phyloP scores from a whole-genome alignment of 1,284 basidiomycete species.

The Ceraceosorus bombacis region DNA sequence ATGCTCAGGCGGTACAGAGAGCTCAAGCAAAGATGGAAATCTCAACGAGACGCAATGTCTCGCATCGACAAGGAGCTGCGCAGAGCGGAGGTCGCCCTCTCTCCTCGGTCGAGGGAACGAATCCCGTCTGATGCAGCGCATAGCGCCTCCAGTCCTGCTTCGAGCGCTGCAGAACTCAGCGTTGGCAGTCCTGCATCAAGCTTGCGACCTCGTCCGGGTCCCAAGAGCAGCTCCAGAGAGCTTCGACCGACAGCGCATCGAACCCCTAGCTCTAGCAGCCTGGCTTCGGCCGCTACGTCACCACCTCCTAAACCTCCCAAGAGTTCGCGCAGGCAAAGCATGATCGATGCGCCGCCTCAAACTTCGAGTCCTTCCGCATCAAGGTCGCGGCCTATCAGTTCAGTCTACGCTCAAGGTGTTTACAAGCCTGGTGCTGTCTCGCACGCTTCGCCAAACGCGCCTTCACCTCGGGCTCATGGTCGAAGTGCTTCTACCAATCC shows the following conservation, averaged over 20 bases:
- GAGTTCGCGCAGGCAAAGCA: slow-evolving; percentile 1
- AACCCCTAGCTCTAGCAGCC: not conserved
- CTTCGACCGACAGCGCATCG: not conserved
- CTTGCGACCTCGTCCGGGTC: not conserved
- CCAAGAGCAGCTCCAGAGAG: slow-evolving; percentile 2
- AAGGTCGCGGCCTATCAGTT: too few relatives aligned
- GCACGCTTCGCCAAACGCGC: too few relatives aligned
- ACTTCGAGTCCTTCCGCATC: too few relatives aligned
- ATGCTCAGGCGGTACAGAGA: slow-evolving; percentile 77
- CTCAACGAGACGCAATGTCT: slow-evolving; percentile 64
- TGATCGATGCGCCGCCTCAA: not conserved
- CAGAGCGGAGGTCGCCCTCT: slow-evolving; percentile 53
- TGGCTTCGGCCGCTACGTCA: not conserved
- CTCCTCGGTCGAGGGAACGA: too few relatives aligned
- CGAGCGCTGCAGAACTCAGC: too few relatives aligned
- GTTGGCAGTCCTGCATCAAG: too few relatives aligned
- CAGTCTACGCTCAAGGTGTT: too few relatives aligned
- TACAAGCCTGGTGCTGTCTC: too few relatives aligned
- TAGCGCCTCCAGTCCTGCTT: too few relatives aligned
- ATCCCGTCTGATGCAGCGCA: too few relatives aligned
- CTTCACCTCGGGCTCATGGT: too few relatives aligned
- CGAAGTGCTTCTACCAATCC: too few relatives aligned
- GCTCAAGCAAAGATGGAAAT: slow-evolving; percentile 72
- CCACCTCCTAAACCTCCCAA: slow-evolving; percentile 1
- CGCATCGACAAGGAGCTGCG: slow-evolving; percentile 77